A percentile compares a stretch with the other conserved stretches of the same genome.
Conservation (phyloP, 2,329 filamentous ascomycete species). For the Volutella citrinella region DNA sequence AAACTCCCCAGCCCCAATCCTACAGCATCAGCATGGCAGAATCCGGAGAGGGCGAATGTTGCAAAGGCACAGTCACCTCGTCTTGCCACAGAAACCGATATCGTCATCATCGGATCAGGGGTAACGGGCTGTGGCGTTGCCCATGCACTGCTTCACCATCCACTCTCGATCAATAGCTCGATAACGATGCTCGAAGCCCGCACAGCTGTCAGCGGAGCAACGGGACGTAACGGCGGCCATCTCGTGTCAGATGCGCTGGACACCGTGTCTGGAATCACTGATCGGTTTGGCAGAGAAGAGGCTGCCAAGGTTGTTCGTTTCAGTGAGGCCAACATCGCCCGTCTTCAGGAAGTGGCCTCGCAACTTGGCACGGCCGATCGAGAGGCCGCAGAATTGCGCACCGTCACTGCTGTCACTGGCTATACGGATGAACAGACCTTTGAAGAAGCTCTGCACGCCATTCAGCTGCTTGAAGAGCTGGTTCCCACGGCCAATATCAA, state of each 20-base stretch:
- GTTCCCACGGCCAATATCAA: not conserved
- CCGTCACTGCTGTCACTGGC: constrained; percentile 2
- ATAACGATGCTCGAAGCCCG: constrained; percentile 25
- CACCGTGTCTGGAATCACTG: constrained; percentile 30
- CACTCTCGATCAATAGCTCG: not conserved
- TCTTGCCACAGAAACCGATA: constrained; percentile 18
- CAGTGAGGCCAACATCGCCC: constrained; percentile 20
- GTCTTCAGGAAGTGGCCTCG: constrained; percentile 3
- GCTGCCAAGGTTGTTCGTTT: constrained; percentile 42
- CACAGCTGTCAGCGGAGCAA: constrained; percentile 22
- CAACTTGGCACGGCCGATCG: constrained; percentile 4
- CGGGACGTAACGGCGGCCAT: constrained; percentile 27
- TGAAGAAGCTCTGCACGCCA: not conserved
- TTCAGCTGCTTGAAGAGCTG: not conserved
- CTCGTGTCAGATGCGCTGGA: constrained; percentile 31
- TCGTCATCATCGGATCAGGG: constrained; percentile 26
- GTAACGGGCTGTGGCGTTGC: constrained; percentile 24
- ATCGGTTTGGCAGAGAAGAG: constrained; percentile 26
- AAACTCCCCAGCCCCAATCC: no score
- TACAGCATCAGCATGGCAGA: no score
- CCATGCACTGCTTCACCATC: constrained; percentile 16
- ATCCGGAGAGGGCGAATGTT: no score
- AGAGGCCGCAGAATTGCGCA: constrained; percentile 3
- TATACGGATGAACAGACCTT: constrained; percentile 2
- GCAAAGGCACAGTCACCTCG: constrained; percentile 15